phyloP scores from a whole-genome alignment of 2,329 filamentous ascomycete species.

The Chaetomiaceae sp. region DNA sequence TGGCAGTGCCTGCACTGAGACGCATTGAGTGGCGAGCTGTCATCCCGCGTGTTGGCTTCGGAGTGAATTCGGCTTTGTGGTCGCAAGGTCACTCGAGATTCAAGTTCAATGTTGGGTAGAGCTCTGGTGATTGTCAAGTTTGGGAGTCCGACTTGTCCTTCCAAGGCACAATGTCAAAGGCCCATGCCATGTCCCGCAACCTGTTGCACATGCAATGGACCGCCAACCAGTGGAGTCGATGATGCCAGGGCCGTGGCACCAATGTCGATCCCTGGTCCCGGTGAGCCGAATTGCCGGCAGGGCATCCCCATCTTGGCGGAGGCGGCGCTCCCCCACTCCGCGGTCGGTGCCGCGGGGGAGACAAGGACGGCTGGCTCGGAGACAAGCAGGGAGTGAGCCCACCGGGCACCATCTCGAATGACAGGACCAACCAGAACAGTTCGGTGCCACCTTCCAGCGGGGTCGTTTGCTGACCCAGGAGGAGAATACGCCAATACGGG shows the following conservation, averaged over 20 bases:
- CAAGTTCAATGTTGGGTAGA: no score
- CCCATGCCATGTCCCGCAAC: no score
- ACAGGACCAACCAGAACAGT: neutral
- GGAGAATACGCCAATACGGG: no score
- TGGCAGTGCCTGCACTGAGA: constrained; percentile 3
- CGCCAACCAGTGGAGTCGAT: neutral
- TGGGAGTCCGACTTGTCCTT: no score
- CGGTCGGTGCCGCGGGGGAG: constrained; percentile 1
- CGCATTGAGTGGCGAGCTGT: neutral
- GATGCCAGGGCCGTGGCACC: constrained; percentile 2
- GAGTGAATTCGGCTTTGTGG: no score
- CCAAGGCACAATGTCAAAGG: no score
- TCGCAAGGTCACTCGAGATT: no score
- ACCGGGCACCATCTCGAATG: neutral
- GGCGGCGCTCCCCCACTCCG: neutral
- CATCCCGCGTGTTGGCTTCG: neutral
- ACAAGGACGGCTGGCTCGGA: no score
- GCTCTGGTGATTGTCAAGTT: no score
- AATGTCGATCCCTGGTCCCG: neutral
- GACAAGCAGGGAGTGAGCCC: neutral
- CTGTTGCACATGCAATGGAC: neutral
- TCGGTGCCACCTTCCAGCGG: constrained; percentile 17
- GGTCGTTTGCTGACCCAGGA: constrained; percentile 11
- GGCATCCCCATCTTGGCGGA: neutral
- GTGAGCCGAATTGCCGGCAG: neutral